phyloP scores from a whole-genome alignment of 1,284 basidiomycete genomes.

The Malassezia equina region DNA sequence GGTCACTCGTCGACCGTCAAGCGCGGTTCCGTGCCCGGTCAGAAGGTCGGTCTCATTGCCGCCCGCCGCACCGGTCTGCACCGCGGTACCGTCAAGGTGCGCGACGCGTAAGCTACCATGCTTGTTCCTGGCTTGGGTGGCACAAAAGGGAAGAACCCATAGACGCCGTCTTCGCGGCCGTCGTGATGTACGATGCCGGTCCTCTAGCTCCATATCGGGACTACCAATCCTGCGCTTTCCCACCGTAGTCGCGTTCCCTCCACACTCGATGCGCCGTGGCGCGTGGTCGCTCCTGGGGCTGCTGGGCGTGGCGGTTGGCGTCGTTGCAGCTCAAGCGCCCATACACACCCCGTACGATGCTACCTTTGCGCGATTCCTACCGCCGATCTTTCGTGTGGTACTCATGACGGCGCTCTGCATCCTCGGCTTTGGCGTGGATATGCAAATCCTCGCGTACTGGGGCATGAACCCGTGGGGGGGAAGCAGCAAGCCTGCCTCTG shows the following conservation, averaged over 20 bases:
- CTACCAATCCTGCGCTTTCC: conserved; percentile 11
- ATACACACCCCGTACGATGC: not conserved
- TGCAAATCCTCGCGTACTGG: conserved; percentile 24
- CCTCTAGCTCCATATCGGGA: conserved; percentile 10
- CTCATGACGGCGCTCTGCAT: conserved; percentile 36
- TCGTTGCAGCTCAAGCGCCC: not conserved
- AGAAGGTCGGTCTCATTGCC: conserved; percentile 48
- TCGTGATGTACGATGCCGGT: conserved; percentile 13
- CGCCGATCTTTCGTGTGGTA: conserved; percentile 41
- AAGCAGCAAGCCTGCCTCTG: not conserved
- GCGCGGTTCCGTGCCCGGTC: conserved; percentile 38
- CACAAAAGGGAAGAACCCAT: conserved; percentile 4
- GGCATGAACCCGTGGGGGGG: conserved; percentile 31
- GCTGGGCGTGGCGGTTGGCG: not conserved
- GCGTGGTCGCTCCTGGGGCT: not conserved
- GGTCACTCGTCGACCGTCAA: conserved; percentile 45
- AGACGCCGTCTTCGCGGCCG: conserved; percentile 5
- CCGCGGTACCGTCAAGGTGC: conserved; percentile 46
- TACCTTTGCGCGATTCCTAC: conserved; percentile 35
- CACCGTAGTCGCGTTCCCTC: not conserved
- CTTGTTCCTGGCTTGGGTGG: conserved; percentile 4
- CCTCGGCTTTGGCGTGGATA: conserved; percentile 30
- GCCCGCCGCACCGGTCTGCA: conserved; percentile 47
- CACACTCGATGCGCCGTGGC: not conserved
- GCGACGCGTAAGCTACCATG: conserved; percentile 29